Evolutionary conservation across 352 stramenopile species (phyloP).

Genomic region (Globisporangium yorkense): DNA sequence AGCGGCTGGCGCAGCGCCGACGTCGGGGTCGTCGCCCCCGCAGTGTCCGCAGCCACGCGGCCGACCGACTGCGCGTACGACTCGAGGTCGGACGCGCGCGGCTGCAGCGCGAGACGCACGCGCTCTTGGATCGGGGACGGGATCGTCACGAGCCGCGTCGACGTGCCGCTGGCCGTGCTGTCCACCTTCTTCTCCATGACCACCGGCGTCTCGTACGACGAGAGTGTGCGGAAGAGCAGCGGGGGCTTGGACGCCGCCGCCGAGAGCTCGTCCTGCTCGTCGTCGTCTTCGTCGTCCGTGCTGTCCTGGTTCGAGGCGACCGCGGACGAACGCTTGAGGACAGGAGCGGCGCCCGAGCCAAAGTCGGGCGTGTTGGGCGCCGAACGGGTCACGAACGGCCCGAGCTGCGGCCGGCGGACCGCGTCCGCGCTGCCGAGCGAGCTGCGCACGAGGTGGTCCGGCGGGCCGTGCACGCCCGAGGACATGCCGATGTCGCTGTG

Average conservation of each 20-base stretch:
- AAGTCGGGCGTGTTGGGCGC: constrained; percentile 44
- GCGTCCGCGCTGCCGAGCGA: constrained; percentile 26
- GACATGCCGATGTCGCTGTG: constrained; percentile 18
- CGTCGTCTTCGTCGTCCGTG: constrained; percentile 32
- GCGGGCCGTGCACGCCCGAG: neutral
- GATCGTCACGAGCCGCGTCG: constrained; percentile 17
- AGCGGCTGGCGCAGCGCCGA: constrained; percentile 26
- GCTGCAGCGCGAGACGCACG: constrained; percentile 45
- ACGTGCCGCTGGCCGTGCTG: constrained; percentile 4
- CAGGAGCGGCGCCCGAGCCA: constrained; percentile 1
- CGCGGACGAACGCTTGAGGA: constrained; percentile 9
- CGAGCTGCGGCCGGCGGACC: constrained; percentile 5
- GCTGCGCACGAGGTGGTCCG: constrained; percentile 9
- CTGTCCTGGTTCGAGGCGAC: constrained; percentile 31
- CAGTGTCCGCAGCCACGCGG: neutral
- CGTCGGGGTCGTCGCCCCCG: neutral
- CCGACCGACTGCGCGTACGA: constrained; percentile 31
- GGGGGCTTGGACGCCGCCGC: constrained; percentile 28
- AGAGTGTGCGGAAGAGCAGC: constrained; percentile 63
- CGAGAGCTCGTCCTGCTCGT: constrained; percentile 19
- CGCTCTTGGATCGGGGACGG: constrained; percentile 69
- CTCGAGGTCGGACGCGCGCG: constrained; percentile 47
- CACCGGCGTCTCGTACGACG: constrained; percentile 75
- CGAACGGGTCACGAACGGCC: constrained; percentile 29
- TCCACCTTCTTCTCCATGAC: constrained; percentile 44